Base-by-base conservation (phyloP, 148 eudicot species). In the Cornus suecica region DNA sequence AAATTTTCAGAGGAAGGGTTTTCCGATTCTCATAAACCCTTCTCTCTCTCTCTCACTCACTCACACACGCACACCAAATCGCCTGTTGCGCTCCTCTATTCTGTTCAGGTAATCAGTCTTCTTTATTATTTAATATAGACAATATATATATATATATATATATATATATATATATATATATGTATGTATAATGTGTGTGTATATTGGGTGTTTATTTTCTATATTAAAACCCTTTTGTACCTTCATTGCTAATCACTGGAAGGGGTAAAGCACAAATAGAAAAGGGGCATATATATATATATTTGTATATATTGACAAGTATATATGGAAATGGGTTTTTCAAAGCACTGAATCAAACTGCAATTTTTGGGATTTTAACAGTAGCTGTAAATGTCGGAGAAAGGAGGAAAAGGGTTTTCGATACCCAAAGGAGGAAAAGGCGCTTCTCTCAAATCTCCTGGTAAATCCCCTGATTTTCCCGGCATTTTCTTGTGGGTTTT, bases 351-450 rank as follows among this genome's bases (percentile, higher is more conserved):
- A 18, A 14, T 58, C 24, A 58, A 58, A n/a, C n/a, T 26, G 52
- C 4, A 37, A 37, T 31, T n/a, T 58, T 23, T 37, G 54, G 0
- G 10, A 22, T 63, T n/a, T 29, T 22, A 31, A 18, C 24, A 27
- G 42, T 25, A 65, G 34, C 62, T 45, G 42, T 15, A 65, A 48
- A 82, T 78, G 85, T 52, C 76, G 2, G 85, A 82, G 25, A 82
- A 78, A 66, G 85, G 77, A 68, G 81, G 77, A 73, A 73, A 79
- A 34, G 84, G 83, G 52, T 66, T 56, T 63, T 66, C 76, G 7
- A 10, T 66, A 20, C 29, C 83, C 65, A 80, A 80, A 66, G 73
- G 79, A 32, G 84, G 71, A 27, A 81, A 74, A 66, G n/a, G n/a
- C n/a, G 70, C 81, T 71, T 69, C 81, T 74, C 75, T 74, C 51